Evolutionary conservation across 805 yeast species (phyloP), one percentile per base, ranked within the genome.

Genomic region (Jamesozyma gamospora): DNA sequence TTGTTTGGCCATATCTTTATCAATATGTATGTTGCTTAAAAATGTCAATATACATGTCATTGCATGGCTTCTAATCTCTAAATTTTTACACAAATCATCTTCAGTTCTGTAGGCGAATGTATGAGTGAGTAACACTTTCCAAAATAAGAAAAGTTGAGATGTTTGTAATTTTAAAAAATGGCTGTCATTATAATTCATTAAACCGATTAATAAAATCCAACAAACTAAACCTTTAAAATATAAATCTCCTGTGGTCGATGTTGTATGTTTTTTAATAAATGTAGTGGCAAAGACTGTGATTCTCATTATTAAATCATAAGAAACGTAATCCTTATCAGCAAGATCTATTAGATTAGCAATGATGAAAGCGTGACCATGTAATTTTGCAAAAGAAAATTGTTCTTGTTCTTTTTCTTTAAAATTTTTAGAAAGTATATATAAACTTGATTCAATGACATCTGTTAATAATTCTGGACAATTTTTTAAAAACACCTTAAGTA

Each of bases 131-230:
- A 79, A 63, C 32, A 72, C 69, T 44, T 77, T 77, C 88, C 88
- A 82, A 41, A 81, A 64, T 9, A 67, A 56, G 34, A 82, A 57
- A 36, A 82, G 64, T 47, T 79, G 85, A 3, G 77, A 69, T 12
- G 71, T 61, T 46, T 79, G 79, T 41, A 75, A 64, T 37, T 68
- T 63, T 28, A 82, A 63, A 41, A 74, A 72, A 18, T 66, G 61
- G 13, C 70, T 69, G 28, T 80, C 82, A 0, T 60, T 51, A 50
- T 74, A 72, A 36, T 77, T 72, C 68, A 82, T 73, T 4, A 81
- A 56, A 2, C 90, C 90, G 43, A 69, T 65, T 17, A 82, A 51
- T 18, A 79, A 50, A 13, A 74, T 67, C 90, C 92, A 82, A 31
- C 84, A 60, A 32, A 72, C 55, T 35, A 72, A 36, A 29, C 65